Base-by-base conservation (phyloP, 2,329 filamentous ascomycete species). In the Colletotrichum sublineola region DNA sequence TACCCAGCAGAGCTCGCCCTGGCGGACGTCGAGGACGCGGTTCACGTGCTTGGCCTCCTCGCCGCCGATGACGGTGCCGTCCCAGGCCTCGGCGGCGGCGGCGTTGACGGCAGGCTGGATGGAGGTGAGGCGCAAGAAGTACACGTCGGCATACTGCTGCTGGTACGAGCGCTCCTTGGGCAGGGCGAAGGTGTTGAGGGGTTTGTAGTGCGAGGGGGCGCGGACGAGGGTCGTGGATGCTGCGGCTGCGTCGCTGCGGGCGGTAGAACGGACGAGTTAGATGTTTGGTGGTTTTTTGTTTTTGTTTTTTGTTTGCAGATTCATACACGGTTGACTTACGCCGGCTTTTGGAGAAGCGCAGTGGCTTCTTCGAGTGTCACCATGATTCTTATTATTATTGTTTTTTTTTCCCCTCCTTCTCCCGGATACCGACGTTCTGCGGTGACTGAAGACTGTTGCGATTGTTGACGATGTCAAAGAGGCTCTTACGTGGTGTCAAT, bases 141-240 rank as follows among this genome's bases (percentile, higher is more conserved):
- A 99, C 90, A 98, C 96, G 82, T 99, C 96, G 74, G 93, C 94
- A 88, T 94, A 99, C 83, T 99, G 96, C 81, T 98, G 96, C 81
- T 95, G 88, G 81, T 98, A 99, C 67, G 95, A 92, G 74, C 88
- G 88, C 71, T 88, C 85, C 77, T 88, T 92, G 33, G 93, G 88
- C 12, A 98, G 89, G 61, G 85, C 85, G 81, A 95, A 98, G 9
- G 91, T 93, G 67, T 90, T 84, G 38, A 97, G 87, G 0, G 96
- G 91, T 68, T 90, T 92, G 85, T 98, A 98, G 67, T 80, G 79
- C 11, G 87, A 87, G 75, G 85, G 76, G 58, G 81, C 84, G 68
- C 92, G 91, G 61, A 89, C 84, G 31, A 88, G 82, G 15, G 53
- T 40, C 44, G 33, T 40, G 36, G 62, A 33, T 44, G 67, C 38